Evolutionary conservation across 495 filamentous ascomycete species (phyloP).

Genomic region (Copromyces sp.): DNA sequence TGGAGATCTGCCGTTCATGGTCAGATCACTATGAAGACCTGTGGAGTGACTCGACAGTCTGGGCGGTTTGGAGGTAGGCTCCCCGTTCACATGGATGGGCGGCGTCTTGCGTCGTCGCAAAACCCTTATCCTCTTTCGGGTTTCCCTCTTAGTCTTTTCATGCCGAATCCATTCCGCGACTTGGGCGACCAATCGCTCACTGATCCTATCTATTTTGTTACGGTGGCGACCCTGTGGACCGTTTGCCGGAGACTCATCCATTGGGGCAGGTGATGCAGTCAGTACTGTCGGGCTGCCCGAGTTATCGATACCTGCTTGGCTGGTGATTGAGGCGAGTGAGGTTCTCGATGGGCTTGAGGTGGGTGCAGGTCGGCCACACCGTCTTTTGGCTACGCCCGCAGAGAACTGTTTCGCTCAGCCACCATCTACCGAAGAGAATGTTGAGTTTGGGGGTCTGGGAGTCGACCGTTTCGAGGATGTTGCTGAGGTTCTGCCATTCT

Average conservation of each 20-base stretch:
- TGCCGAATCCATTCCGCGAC: conserved; percentile 70
- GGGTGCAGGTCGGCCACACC: conserved; percentile 30
- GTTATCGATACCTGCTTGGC: conserved; percentile 24
- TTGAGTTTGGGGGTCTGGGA: not conserved
- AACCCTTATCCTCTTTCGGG: conserved; percentile 34
- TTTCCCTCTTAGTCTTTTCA: conserved; percentile 57
- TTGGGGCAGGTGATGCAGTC: conserved; percentile 15
- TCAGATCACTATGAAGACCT: not conserved
- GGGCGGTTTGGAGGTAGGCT: not conserved
- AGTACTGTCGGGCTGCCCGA: conserved; percentile 9
- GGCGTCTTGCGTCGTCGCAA: conserved; percentile 22
- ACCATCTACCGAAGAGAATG: not conserved
- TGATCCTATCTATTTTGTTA: conserved; percentile 28
- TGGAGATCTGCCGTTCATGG: not conserved
- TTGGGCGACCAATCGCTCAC: conserved; percentile 53
- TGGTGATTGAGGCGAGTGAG: conserved; percentile 27
- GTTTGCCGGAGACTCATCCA: conserved; percentile 21
- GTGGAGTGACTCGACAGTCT: not conserved
- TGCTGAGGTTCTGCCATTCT: not conserved
- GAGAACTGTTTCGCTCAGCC: conserved; percentile 29
- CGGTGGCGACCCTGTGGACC: conserved; percentile 21
- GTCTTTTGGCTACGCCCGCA: conserved; percentile 27
- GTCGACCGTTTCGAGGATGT: not conserved
- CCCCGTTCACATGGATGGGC: conserved; percentile 3
- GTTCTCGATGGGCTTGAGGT: conserved; percentile 25